Conservation (phyloP, 2,329 filamentous ascomycete genomes). For the Furcasterigmium furcatum region DNA sequence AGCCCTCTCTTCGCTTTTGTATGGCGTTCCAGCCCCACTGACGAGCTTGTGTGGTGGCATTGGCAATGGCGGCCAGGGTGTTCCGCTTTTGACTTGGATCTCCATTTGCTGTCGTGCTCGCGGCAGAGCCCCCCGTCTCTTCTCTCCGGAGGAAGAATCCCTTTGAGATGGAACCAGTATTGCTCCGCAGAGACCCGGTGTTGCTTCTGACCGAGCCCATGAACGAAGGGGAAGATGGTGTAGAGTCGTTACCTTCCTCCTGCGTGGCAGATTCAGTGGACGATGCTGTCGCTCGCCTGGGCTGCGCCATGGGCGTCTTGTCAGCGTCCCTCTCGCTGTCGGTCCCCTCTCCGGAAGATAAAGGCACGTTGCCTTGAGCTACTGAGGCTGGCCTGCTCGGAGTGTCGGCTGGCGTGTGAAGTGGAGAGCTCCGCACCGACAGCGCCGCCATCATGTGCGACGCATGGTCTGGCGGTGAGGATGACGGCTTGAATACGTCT, state of each 20-base stretch:
- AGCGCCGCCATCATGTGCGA: slow-evolving; percentile 65
- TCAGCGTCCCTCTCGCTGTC: slow-evolving; percentile 32
- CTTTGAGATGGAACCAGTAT: slow-evolving; percentile 33
- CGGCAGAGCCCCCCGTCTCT: slow-evolving; percentile 28
- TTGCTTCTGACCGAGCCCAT: slow-evolving; percentile 36
- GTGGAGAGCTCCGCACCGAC: slow-evolving; percentile 53
- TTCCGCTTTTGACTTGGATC: slow-evolving; percentile 39
- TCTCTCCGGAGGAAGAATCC: slow-evolving; percentile 37
- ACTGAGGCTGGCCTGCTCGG: slow-evolving; percentile 30
- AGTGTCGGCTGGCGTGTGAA: slow-evolving; percentile 34
- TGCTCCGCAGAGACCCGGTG: slow-evolving; percentile 23
- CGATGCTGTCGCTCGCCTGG: slow-evolving; percentile 33
- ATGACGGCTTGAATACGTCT: slow-evolving; percentile 58
- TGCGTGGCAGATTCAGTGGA: slow-evolving; percentile 26
- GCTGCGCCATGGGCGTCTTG: slow-evolving; percentile 17
- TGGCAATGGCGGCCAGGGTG: slow-evolving; percentile 52
- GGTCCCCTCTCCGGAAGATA: slow-evolving; percentile 41
- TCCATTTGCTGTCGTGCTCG: slow-evolving; percentile 29
- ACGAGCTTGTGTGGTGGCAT: slow-evolving; percentile 51
- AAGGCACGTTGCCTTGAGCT: slow-evolving; percentile 40
- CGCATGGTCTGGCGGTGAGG: slow-evolving; percentile 57
- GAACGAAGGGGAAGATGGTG: slow-evolving; percentile 4
- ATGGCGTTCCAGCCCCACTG: slow-evolving; percentile 59
- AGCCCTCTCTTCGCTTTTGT: slow-evolving; percentile 44
- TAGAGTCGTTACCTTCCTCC: slow-evolving; percentile 20